These are phyloP conservation scores for Vachellia pachyceras DNA, from an alignment of 306 rosid species.

Conservation along the genomic window DNA sequence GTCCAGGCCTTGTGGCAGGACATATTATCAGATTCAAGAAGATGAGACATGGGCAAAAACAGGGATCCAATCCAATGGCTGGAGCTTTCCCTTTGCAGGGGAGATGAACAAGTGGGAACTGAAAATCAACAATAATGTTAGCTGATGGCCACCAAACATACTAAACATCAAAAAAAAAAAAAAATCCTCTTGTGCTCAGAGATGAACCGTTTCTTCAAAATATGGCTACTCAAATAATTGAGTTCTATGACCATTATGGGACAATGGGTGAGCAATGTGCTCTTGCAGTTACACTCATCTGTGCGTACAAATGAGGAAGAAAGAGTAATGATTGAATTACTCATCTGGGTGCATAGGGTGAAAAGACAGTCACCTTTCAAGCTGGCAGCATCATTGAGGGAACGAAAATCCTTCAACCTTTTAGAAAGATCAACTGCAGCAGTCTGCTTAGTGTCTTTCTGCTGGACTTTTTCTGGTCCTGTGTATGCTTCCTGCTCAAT, in stretches of 20 bases:
- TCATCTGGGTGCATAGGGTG: too few relatives aligned
- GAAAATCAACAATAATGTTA: not conserved
- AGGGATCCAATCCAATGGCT: too few relatives aligned
- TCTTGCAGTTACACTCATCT: not conserved
- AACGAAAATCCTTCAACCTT: slow-evolving; percentile 82
- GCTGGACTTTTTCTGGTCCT: slow-evolving; percentile 61
- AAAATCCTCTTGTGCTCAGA: not conserved
- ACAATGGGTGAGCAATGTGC: slow-evolving; percentile 19
- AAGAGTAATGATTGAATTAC: too few relatives aligned
- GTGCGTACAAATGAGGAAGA: too few relatives aligned
- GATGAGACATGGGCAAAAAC: not conserved
- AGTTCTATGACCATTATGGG: not conserved
- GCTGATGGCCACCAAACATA: not conserved
- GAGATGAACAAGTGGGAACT: not conserved
- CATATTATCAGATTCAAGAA: not conserved
- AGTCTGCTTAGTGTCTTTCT: slow-evolving; percentile 76
- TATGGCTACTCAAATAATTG: not conserved
- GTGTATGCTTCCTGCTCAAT: slow-evolving; percentile 76
- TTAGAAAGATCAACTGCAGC: slow-evolving; percentile 94
- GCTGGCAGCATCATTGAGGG: slow-evolving; percentile 85
- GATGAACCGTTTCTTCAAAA: not conserved
- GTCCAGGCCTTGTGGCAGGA: not conserved
- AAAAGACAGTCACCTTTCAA: slow-evolving; percentile 66
- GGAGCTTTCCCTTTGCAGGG: not conserved
- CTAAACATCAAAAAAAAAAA: not conserved